Evolutionary conservation across 2,329 filamentous ascomycete genomes (phyloP).

Genomic region (Aspergillus bombycis): DNA sequence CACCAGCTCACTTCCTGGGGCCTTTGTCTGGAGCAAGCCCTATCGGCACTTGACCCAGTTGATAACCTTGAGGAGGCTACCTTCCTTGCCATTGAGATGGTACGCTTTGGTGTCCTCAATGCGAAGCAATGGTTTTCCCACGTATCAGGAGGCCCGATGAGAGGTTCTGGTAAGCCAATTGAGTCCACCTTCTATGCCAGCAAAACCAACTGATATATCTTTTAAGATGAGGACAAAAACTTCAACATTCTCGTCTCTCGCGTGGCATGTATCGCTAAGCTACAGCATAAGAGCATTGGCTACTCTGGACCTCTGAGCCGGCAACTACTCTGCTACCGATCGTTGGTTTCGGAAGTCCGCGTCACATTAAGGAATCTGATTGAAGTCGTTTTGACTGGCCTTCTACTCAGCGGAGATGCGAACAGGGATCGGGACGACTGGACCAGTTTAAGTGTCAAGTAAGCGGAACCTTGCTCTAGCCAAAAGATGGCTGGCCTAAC

Average conservation of each 20-base stretch:
- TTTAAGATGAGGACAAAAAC: conserved; percentile 70
- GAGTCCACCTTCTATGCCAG: not conserved
- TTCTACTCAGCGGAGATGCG: conserved; percentile 80
- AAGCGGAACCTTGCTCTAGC: conserved; percentile 33
- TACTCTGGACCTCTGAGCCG: conserved; percentile 94
- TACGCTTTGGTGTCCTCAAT: conserved; percentile 78
- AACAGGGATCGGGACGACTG: conserved; percentile 70
- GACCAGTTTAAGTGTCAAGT: conserved; percentile 73
- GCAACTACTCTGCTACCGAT: conserved; percentile 83
- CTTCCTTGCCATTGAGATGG: conserved; percentile 82
- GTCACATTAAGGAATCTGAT: conserved; percentile 78
- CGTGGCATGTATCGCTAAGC: conserved; percentile 77
- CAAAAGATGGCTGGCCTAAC: conserved; percentile 10
- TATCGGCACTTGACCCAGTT: conserved; percentile 63
- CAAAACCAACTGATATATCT: conserved; percentile 18
- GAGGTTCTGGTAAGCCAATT: conserved; percentile 52
- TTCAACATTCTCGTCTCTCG: conserved; percentile 83
- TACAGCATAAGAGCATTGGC: conserved; percentile 81
- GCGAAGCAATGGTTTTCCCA: conserved; percentile 65
- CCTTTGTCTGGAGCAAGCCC: conserved; percentile 71
- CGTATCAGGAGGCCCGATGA: conserved; percentile 61
- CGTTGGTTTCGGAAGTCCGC: conserved; percentile 77
- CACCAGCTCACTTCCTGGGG: conserved; percentile 87
- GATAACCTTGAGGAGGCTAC: conserved; percentile 73
- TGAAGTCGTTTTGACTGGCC: conserved; percentile 77